A percentile compares a stretch with the other conserved stretches of the same genome.
Conservation (phyloP, 116 monocot species). For the Thalassia testudinum region DNA sequence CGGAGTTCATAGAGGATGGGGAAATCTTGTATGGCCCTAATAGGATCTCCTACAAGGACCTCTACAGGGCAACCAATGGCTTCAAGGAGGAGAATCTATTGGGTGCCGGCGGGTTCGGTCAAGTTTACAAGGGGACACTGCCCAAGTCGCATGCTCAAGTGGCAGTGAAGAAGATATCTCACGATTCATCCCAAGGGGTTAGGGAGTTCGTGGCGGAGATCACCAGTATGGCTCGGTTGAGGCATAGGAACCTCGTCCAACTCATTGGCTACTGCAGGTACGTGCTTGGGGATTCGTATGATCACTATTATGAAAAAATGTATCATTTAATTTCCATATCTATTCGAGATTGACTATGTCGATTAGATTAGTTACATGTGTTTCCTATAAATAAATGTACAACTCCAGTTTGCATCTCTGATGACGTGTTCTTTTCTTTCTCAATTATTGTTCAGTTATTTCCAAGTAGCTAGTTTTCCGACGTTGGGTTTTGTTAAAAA, state of each 20-base stretch:
- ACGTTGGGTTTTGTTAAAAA: too few relatives aligned
- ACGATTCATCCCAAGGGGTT: constrained; percentile 45
- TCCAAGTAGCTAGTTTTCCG: too few relatives aligned
- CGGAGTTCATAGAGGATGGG: constrained; percentile 38
- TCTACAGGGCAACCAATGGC: constrained; percentile 34
- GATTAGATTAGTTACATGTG: too few relatives aligned
- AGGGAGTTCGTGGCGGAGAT: constrained; percentile 61
- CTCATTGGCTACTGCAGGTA: constrained; percentile 32
- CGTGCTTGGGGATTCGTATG: constrained; percentile 13
- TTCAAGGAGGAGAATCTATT: constrained; percentile 29
- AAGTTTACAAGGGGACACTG: constrained; percentile 47
- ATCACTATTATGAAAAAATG: too few relatives aligned
- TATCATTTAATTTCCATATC: too few relatives aligned
- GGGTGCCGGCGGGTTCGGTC: constrained; percentile 47
- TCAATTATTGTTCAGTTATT: too few relatives aligned
- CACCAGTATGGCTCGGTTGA: constrained; percentile 36
- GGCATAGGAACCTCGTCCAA: constrained; percentile 60
- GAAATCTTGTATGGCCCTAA: constrained; percentile 43
- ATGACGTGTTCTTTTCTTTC: too few relatives aligned
- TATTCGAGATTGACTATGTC: too few relatives aligned
- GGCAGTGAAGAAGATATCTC: constrained; percentile 47
- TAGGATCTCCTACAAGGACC: constrained; percentile 36
- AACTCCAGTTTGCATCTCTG: too few relatives aligned
- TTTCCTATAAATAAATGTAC: too few relatives aligned
- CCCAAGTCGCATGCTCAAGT: constrained; percentile 18